Percentiles rank a stretch among this genome's conserved stretches.
phyloP scores from a whole-genome alignment of 1,284 basidiomycete genomes.

The Heterobasidion annosum region DNA sequence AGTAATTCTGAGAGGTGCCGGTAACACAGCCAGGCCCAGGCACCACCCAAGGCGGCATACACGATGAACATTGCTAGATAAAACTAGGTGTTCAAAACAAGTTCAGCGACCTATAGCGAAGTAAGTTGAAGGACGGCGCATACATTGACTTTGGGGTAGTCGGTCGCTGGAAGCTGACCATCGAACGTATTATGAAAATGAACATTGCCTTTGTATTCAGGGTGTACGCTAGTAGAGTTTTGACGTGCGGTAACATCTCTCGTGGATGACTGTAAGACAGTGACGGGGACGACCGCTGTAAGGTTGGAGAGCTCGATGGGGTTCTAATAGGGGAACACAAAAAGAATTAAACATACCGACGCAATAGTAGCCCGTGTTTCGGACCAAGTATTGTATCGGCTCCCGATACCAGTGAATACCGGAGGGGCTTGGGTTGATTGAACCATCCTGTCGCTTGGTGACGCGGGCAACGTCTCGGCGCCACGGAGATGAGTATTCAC shows the following conservation, averaged over 20 bases:
- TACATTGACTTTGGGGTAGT: conserved; percentile 97
- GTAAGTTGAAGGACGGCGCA: conserved; percentile 19
- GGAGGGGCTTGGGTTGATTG: conserved; percentile 36
- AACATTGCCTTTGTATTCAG: conserved; percentile 77
- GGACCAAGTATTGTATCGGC: conserved; percentile 75
- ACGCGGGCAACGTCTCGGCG: conserved; percentile 16
- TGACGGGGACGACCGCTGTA: conserved; percentile 78
- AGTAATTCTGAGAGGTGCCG: conserved; percentile 77
- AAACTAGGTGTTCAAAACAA: conserved; percentile 47
- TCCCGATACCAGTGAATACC: conserved; percentile 43
- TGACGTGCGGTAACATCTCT: conserved; percentile 19
- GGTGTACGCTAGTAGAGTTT: conserved; percentile 54
- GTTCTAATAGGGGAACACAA: conserved; percentile 1
- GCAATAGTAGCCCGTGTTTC: conserved; percentile 91
- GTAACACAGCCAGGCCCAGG: conserved; percentile 85
- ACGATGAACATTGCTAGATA: conserved; percentile 79
- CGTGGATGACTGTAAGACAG: conserved; percentile 33
- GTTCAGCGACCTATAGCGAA: neutral
- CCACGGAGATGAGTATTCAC: conserved; percentile 35
- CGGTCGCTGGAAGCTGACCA: conserved; percentile 84
- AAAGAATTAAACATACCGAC: conserved; percentile 51
- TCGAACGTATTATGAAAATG: conserved; percentile 86
- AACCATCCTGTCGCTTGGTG: conserved; percentile 18
- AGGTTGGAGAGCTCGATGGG: conserved; percentile 7
- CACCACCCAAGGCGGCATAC: conserved; percentile 60